phyloP scores from a whole-genome alignment of 2,329 filamentous ascomycete species.

The Phyllosticta citribraziliensis region DNA sequence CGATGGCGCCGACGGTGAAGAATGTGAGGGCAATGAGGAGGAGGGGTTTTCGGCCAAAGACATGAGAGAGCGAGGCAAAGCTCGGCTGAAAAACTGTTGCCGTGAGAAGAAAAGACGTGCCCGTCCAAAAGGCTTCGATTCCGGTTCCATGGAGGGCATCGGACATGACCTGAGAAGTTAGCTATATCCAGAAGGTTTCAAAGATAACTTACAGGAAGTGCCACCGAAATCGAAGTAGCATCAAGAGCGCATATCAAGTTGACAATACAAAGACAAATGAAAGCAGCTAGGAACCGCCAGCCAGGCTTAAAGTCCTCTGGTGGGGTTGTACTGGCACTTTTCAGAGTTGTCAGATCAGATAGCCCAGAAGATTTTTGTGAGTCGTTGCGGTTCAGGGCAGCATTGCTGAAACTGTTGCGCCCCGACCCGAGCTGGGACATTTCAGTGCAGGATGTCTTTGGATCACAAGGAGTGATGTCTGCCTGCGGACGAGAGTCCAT shows the following conservation, averaged over 20 bases:
- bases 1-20: slow-evolving; percentile 36
- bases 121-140: slow-evolving; percentile 57
- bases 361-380: not conserved
- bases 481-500: not conserved
- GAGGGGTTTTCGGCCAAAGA: slow-evolving; percentile 37
- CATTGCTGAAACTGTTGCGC: not conserved
- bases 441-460: not conserved
- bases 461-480: not conserved
- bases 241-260: slow-evolving; percentile 19
- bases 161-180: slow-evolving; percentile 24
- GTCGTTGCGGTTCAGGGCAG: not conserved
- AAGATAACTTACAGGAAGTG: slow-evolving; percentile 18
- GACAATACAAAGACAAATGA: slow-evolving; percentile 16
- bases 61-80: slow-evolving; percentile 34
- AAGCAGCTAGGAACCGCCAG: slow-evolving; percentile 19
- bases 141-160: slow-evolving; percentile 14
- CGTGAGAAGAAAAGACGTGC: slow-evolving; percentile 59
- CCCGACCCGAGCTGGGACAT: not conserved
- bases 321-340: not conserved
- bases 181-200: slow-evolving; percentile 29
- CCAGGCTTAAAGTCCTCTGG: slow-evolving; percentile 5
- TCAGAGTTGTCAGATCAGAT: not conserved
- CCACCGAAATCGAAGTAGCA: slow-evolving; percentile 16
- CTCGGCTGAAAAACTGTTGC: slow-evolving; percentile 51
- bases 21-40: slow-evolving; percentile 31